Evolutionary conservation across 768 basidiomycete species (phyloP).

Genomic region (Calocybe gangraenosa): DNA sequence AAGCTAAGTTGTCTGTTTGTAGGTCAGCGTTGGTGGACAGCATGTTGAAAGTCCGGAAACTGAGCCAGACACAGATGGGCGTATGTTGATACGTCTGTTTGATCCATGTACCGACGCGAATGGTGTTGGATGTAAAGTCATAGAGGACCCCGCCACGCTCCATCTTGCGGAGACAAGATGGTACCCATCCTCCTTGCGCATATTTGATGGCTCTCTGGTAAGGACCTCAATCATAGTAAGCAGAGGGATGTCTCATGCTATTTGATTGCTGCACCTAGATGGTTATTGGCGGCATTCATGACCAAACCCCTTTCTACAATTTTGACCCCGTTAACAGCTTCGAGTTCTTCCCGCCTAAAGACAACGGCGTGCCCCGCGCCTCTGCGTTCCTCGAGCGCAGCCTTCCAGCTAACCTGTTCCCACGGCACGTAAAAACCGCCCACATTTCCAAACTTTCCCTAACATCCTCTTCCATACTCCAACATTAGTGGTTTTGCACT

Average conservation of each 20-base stretch:
- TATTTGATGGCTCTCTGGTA: constrained; percentile 27
- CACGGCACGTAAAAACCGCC: constrained; percentile 22
- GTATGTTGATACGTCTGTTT: constrained; percentile 27
- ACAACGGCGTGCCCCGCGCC: constrained; percentile 23
- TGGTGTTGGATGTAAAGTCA: constrained; percentile 25
- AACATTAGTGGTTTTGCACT: constrained; percentile 15
- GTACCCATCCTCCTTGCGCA: constrained; percentile 33
- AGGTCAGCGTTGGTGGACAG: constrained; percentile 26
- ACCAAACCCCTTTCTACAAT: neutral
- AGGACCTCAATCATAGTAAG: too few species aligned
- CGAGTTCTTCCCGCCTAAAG: constrained; percentile 37
- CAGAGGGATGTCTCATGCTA: too few species aligned
- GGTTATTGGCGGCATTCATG: constrained; percentile 10
- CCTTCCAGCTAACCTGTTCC: constrained; percentile 18
- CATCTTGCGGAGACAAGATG: constrained; percentile 32
- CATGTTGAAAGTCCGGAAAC: constrained; percentile 21
- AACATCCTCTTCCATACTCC: neutral
- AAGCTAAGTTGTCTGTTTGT: constrained; percentile 4
- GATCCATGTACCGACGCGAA: constrained; percentile 22
- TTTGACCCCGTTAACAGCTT: constrained; percentile 8
- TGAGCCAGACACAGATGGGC: constrained; percentile 18
- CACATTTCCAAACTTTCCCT: neutral
- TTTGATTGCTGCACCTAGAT: too few species aligned
- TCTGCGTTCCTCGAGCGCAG: neutral
- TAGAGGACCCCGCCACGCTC: constrained; percentile 28